Base-by-base conservation (phyloP, 805 yeast genomes). In the Torulaspora quercuum region DNA sequence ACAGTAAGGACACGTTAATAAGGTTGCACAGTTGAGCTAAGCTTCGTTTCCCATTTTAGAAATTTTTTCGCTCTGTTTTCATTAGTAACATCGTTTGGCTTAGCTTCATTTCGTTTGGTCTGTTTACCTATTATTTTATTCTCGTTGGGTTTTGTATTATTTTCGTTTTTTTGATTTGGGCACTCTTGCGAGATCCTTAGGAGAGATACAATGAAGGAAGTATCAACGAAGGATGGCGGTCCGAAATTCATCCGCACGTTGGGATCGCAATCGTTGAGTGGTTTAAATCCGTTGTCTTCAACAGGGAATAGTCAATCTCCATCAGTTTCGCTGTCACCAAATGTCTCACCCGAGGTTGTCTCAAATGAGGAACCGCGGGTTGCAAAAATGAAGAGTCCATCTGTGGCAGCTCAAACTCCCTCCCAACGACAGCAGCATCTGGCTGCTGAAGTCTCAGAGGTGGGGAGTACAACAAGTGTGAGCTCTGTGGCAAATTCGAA, bases 401-500 rank as follows among this genome's bases (percentile, higher is more conserved):
- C 37, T 3, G 12, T 28, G 22, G 9, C 22, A 17, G 31, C 30
- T 6, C 25, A 23, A 8, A 34, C 37, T 3, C 32, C 37, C 6
- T 15, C 32, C 12, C 31, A 27, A 13, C 18, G 28, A 22, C 4
- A 16, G 18, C 32, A 31, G 7, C 16, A 24, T 13, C 28, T 25
- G 5, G 16, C 25, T 15, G 28, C 37, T 3, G 29, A 32, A 16
- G 33, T 26, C 8, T 23, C 33, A 4, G 34, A 37, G 7, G 30
- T 29, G 4, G 33, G 25, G 6, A 37, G 41, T 21, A 27, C 30
- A 9, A 25, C 41, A 5, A 37, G 41, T 13, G 37, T 37, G 14
- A 29, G 29, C 17, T 37, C 41, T 11, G 19, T 33, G 28, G 33
- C 32, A 10, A 30, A 31, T n/a, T 24, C 35, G 13, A 68, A 73